phyloP scores from a whole-genome alignment of 768 basidiomycete species.

The Favolaschia claudopus region DNA sequence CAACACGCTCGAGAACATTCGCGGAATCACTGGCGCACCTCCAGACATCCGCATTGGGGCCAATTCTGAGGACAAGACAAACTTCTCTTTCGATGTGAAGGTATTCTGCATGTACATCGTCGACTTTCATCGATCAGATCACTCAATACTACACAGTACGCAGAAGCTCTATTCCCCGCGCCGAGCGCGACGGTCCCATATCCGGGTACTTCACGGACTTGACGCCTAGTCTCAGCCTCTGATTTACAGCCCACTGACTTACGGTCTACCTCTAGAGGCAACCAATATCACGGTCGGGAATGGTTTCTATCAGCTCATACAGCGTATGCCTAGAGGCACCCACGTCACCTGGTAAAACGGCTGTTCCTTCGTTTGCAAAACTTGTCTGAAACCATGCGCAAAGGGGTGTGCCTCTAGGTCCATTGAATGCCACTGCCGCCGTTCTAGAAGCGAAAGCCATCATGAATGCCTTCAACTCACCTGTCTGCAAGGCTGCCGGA shows the following conservation, averaged over 20 bases:
- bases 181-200: constrained; percentile 60
- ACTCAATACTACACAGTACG: constrained; percentile 42
- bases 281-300: constrained; percentile 64
- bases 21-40: constrained; percentile 57
- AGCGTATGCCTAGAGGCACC: constrained; percentile 63
- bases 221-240: not conserved
- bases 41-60: constrained; percentile 69
- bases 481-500: constrained; percentile 43
- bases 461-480: constrained; percentile 51
- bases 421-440: constrained; percentile 56
- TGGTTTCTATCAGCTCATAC: constrained; percentile 59
- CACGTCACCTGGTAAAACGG: constrained; percentile 55
- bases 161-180: constrained; percentile 58
- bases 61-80: constrained; percentile 63
- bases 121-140: not conserved
- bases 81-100: constrained; percentile 54
- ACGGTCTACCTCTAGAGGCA: constrained; percentile 48
- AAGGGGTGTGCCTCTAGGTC: constrained; percentile 67
- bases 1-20: constrained; percentile 66
- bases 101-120: not conserved
- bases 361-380: not conserved
- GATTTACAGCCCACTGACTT: not conserved
- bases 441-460: constrained; percentile 57
- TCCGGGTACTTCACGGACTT: constrained; percentile 36
- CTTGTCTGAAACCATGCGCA: not conserved